Conservation (phyloP, 1,139 yeast genomes). For the Tardiomyces depauwii region DNA sequence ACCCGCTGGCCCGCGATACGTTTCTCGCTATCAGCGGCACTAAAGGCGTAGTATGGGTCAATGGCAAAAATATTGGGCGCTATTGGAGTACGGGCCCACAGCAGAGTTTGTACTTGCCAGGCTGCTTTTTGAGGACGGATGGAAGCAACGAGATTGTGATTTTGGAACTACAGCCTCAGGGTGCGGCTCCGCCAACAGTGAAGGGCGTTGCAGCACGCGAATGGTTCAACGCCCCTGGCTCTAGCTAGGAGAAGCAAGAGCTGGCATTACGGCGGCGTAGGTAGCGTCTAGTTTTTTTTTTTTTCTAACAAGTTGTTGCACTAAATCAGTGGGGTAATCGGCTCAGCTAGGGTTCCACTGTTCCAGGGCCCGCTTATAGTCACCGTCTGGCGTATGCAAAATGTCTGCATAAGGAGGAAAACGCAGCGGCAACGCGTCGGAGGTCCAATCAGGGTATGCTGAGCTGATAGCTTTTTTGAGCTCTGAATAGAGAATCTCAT, state of each 20-base stretch:
- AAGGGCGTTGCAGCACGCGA: too few relatives aligned
- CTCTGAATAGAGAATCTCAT: not conserved
- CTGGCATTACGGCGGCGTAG: too few relatives aligned
- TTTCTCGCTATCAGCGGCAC: not conserved
- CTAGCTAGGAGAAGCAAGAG: too few relatives aligned
- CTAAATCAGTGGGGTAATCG: too few relatives aligned
- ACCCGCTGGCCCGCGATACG: too few relatives aligned
- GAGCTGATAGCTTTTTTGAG: not conserved
- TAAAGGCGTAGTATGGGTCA: slow-evolving; percentile 4
- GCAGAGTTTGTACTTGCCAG: slow-evolving; percentile 4
- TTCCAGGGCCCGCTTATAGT: not conserved
- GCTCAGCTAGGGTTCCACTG: not conserved
- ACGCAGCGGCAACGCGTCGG: not conserved
- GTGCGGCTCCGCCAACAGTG: too few relatives aligned
- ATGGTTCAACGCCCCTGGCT: too few relatives aligned
- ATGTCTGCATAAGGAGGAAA: not conserved
- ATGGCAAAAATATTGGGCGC: slow-evolving; percentile 4
- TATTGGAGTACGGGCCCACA: slow-evolving; percentile 5
- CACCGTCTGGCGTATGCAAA: not conserved
- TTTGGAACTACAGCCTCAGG: too few relatives aligned
- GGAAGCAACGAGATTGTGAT: too few relatives aligned
- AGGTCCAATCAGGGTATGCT: not conserved
- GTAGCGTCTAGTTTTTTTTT: too few relatives aligned
- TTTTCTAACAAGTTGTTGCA: too few relatives aligned
- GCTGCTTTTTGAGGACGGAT: too few relatives aligned